These are phyloP conservation scores for Trichocladium antarcticum DNA, from an alignment of 495 filamentous ascomycete genomes.

Conservation along the genomic window DNA sequence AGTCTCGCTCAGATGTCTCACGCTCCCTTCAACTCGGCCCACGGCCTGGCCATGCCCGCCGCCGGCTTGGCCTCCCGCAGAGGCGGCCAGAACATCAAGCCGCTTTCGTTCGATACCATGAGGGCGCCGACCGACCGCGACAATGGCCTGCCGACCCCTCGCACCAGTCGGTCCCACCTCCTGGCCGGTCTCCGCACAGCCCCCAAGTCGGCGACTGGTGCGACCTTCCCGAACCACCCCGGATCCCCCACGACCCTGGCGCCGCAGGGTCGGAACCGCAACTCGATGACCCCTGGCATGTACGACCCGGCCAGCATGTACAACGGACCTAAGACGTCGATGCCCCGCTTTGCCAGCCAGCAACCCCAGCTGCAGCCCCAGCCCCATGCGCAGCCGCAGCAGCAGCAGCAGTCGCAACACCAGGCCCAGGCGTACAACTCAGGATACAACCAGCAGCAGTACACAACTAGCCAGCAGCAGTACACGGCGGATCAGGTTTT, in stretches of 20 bases:
- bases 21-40: constrained; percentile 58
- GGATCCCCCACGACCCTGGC: constrained; percentile 40
- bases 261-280: constrained; percentile 31
- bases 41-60: constrained; percentile 65
- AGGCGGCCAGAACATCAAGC: constrained; percentile 74
- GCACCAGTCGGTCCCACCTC: constrained; percentile 89
- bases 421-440: constrained; percentile 24
- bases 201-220: constrained; percentile 67
- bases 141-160: constrained; percentile 59
- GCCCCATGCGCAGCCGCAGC: constrained; percentile 13
- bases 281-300: constrained; percentile 38
- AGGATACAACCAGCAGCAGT: constrained; percentile 35
- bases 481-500: constrained; percentile 68
- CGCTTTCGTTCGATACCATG: constrained; percentile 60
- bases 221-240: constrained; percentile 56
- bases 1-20: constrained; percentile 99
- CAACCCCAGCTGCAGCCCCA: constrained; percentile 12
- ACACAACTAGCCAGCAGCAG: constrained; percentile 60
- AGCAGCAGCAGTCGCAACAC: constrained; percentile 22
- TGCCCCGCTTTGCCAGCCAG: constrained; percentile 32
- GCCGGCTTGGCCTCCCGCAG: constrained; percentile 73
- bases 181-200: constrained; percentile 88
- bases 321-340: constrained; percentile 43
- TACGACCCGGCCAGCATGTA: constrained; percentile 36
- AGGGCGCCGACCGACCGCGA: constrained; percentile 39